phyloP scores from a whole-genome alignment of 345 rosid species.

The Gossypium longicalyx region DNA sequence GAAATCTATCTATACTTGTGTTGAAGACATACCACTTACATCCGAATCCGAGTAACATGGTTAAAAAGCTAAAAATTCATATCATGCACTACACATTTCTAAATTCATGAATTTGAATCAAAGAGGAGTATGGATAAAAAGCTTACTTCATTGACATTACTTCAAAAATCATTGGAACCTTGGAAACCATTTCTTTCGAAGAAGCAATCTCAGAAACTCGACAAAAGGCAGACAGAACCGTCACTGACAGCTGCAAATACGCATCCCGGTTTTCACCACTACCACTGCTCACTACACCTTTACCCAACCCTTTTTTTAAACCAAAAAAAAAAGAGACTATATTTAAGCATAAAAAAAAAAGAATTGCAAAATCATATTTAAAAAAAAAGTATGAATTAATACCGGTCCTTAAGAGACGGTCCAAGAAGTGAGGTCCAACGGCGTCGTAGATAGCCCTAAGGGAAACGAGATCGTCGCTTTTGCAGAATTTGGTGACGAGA shows the following conservation, averaged over 20 bases:
- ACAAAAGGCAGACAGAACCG: constrained; percentile 76
- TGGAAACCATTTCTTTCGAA: constrained; percentile 63
- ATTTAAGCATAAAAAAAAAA: neutral
- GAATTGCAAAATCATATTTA: neutral
- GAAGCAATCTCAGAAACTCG: constrained; percentile 70
- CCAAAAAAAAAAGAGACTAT: neutral
- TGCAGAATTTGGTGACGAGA: constrained; percentile 71
- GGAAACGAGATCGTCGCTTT: constrained; percentile 51
- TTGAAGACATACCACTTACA: neutral
- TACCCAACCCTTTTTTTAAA: constrained; percentile 37
- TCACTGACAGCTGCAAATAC: constrained; percentile 67
- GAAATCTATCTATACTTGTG: too few relatives aligned
- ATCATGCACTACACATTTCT: neutral
- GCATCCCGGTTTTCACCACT: constrained; percentile 56
- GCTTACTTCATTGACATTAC: constrained; percentile 47
- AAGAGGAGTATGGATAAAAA: constrained; percentile 10
- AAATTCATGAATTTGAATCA: neutral
- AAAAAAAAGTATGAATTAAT: neutral
- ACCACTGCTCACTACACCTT: constrained; percentile 35
- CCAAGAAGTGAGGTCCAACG: constrained; percentile 60
- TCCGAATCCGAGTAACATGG: neutral
- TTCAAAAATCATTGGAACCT: constrained; percentile 61
- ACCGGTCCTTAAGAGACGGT: constrained; percentile 78
- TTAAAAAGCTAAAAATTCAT: neutral
- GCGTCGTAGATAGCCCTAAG: constrained; percentile 59